phyloP scores from a whole-genome alignment of 345 rosid species.

The Rhodomyrtus tomentosa region DNA sequence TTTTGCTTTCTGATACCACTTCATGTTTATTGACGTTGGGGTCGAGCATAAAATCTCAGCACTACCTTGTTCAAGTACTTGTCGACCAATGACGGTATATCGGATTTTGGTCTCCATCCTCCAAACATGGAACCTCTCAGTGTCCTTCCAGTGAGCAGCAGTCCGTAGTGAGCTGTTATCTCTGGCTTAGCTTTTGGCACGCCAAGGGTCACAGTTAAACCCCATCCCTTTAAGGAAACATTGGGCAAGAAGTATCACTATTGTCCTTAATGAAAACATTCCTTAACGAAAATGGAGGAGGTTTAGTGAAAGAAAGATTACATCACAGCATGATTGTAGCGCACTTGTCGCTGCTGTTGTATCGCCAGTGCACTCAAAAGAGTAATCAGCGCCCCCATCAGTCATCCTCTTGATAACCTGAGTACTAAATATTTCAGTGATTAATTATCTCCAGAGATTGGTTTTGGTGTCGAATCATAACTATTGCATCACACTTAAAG shows the following conservation, averaged over 20 bases:
- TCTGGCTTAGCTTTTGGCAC: conserved; percentile 79
- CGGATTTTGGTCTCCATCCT: conserved; percentile 87
- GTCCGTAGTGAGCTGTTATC: conserved; percentile 66
- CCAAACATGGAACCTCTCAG: conserved; percentile 79
- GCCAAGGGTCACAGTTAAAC: conserved; percentile 77
- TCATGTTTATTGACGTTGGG: background rate
- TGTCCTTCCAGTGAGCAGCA: conserved; percentile 63
- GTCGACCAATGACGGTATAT: conserved; percentile 65
- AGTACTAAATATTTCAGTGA: background rate
- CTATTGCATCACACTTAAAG: background rate
- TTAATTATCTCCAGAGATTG: background rate
- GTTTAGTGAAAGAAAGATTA: conserved; percentile 10
- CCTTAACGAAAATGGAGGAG: background rate
- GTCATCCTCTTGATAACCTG: conserved; percentile 76
- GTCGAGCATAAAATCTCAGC: background rate
- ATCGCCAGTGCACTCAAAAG: conserved; percentile 83
- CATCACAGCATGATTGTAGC: conserved; percentile 78
- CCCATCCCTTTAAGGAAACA: conserved; percentile 69
- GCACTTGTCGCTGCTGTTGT: conserved; percentile 66
- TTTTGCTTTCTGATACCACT: background rate
- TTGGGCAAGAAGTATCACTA: background rate
- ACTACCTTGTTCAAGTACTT: conserved; percentile 64
- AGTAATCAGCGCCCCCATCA: conserved; percentile 82
- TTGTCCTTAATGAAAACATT: background rate
- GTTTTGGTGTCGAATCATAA: background rate